Conservation (phyloP, 164 flowering plant species). For the Litsea cubeba region DNA sequence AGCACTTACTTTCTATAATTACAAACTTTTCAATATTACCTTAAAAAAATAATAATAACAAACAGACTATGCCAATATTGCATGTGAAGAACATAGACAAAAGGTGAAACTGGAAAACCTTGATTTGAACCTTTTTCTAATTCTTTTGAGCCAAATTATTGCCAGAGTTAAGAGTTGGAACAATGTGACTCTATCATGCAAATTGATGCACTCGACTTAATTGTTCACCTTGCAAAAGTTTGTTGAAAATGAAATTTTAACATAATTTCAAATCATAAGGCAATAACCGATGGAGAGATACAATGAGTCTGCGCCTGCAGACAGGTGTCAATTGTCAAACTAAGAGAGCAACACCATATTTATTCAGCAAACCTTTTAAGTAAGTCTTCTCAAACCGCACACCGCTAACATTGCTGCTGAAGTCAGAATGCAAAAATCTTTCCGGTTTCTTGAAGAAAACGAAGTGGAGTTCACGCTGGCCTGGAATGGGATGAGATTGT, state of each 20-base stretch:
- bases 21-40: no score
- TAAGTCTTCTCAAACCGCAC: slow-evolving; percentile 75
- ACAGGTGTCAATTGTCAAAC: not conserved
- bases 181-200: not conserved
- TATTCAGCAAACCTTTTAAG: slow-evolving; percentile 50
- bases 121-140: not conserved
- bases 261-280: not conserved
- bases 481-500: slow-evolving; percentile 28
- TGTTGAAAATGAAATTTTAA: not conserved
- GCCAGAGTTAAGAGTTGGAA: not conserved
- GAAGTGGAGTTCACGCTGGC: slow-evolving; percentile 82
- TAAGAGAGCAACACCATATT: not conserved
- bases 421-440: slow-evolving; percentile 51
- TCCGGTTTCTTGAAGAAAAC: slow-evolving; percentile 79
- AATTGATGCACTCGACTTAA: not conserved
- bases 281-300: not conserved
- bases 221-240: not conserved
- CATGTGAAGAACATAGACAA: no score
- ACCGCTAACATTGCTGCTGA: slow-evolving; percentile 45
- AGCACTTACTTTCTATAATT: no score
- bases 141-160: not conserved
- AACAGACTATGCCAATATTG: no score
- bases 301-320: not conserved
- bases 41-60: no score
- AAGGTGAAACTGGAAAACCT: not conserved